These are phyloP conservation scores for Gelatoporia subvermispora DNA, from an alignment of 768 basidiomycete species.

Conservation along the genomic window DNA sequence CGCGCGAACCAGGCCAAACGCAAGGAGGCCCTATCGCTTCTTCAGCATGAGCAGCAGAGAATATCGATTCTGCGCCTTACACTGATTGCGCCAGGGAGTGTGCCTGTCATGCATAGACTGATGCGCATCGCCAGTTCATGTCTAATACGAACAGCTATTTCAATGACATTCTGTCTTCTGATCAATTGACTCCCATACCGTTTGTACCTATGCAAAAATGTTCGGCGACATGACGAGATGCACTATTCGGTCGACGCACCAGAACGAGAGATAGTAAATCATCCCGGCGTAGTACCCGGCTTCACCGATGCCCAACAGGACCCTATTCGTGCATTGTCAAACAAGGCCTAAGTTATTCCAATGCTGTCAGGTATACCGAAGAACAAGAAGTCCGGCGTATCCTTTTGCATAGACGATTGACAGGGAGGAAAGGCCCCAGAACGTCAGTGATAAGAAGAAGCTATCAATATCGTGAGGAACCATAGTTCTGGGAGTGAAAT, in stretches of 20 bases:
- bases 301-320: constrained; percentile 56
- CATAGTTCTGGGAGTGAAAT: too few relatives aligned
- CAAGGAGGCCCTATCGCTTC: constrained; percentile 41
- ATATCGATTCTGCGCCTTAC: constrained; percentile 21
- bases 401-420: constrained; percentile 53
- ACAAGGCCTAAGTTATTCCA: not conserved
- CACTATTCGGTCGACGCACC: constrained; percentile 22
- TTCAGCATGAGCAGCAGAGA: not conserved
- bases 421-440: constrained; percentile 50
- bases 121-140: constrained; percentile 48
- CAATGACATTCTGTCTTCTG: too few relatives aligned
- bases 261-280: constrained; percentile 59
- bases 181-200: constrained; percentile 13
- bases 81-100: constrained; percentile 51
- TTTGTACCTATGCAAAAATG: constrained; percentile 23
- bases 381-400: constrained; percentile 41
- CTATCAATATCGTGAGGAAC: too few relatives aligned
- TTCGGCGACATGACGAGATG: not conserved
- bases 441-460: constrained; percentile 49
- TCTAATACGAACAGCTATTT: constrained; percentile 26
- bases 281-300: constrained; percentile 57
- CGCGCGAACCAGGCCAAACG: constrained; percentile 51
- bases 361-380: constrained; percentile 30
- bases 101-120: constrained; percentile 55
- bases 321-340: constrained; percentile 26